Percentiles rank a stretch among this genome's conserved stretches.
Conservation (phyloP, 2,329 filamentous ascomycete species). For the Neonectria ditissima region DNA sequence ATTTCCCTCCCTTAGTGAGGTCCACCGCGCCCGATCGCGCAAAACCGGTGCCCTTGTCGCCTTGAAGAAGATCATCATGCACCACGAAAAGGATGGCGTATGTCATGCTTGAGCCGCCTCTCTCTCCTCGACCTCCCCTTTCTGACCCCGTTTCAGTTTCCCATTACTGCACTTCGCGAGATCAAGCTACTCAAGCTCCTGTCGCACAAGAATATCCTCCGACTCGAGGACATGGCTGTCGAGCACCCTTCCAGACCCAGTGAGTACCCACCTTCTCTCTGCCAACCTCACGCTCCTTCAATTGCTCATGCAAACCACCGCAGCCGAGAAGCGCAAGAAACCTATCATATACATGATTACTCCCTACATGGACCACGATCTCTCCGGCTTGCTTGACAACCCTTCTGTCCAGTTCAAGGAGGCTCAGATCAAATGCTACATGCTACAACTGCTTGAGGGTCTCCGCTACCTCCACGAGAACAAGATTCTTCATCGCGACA, state of each 20-base stretch:
- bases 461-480: constrained; percentile 90
- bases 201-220: constrained; percentile 89
- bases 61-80: constrained; percentile 98
- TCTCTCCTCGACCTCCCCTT: neutral
- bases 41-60: constrained; percentile 82
- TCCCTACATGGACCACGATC: constrained; percentile 98
- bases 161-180: constrained; percentile 96
- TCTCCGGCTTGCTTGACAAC: constrained; percentile 97
- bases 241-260: constrained; percentile 76
- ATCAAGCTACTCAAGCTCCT: constrained; percentile 97
- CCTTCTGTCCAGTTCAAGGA: constrained; percentile 88
- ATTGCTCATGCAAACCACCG: constrained; percentile 23
- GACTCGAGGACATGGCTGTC: constrained; percentile 95
- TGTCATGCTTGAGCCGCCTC: constrained; percentile 46
- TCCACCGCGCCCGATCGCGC: constrained; percentile 86
- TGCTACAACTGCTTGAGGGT: constrained; percentile 92
- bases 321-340: constrained; percentile 81
- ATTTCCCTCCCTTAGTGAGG: constrained; percentile 69
- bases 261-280: constrained; percentile 49
- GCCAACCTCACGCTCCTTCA: neutral
- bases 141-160: constrained; percentile 70
- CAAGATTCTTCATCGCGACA: constrained; percentile 93
- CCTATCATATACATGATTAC: constrained; percentile 98
- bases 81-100: constrained; percentile 97
- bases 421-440: constrained; percentile 97